phyloP scores from a whole-genome alignment of 192 early-diverging fungal species.

The Pilaira anomala region DNA sequence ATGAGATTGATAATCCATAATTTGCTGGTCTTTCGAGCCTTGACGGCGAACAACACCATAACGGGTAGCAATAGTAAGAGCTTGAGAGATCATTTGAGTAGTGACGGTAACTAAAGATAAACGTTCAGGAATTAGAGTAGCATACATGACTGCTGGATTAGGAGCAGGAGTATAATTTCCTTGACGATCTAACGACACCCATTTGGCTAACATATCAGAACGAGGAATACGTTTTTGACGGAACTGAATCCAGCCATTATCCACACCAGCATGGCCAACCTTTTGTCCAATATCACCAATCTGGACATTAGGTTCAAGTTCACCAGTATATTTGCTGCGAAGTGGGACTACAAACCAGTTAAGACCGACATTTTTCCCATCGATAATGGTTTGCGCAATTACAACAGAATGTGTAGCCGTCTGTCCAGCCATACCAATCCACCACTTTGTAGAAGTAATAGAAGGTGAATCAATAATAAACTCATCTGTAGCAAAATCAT shows the following conservation, averaged over 20 bases:
- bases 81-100: constrained; percentile 41
- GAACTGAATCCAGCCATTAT: constrained; percentile 72
- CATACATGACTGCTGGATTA: constrained; percentile 57
- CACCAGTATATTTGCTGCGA: constrained; percentile 48
- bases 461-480: constrained; percentile 62
- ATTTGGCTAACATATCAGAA: constrained; percentile 54
- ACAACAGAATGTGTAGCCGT: constrained; percentile 66
- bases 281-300: constrained; percentile 63
- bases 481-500: constrained; percentile 51
- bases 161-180: constrained; percentile 52
- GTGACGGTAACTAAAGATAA: constrained; percentile 45
- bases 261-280: constrained; percentile 56
- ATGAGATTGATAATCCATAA: constrained; percentile 66
- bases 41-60: constrained; percentile 62
- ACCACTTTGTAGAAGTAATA: constrained; percentile 62
- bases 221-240: constrained; percentile 52
- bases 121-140: constrained; percentile 62
- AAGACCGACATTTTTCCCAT: constrained; percentile 55
- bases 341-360: constrained; percentile 68
- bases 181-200: constrained; percentile 51
- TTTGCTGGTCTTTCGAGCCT: constrained; percentile 58
- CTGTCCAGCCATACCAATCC: constrained; percentile 63
- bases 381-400: constrained; percentile 57
- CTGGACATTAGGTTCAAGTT: constrained; percentile 48
- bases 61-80: constrained; percentile 56